phyloP scores from a whole-genome alignment of 176 grass and related monocot species.

The Avena insularis region DNA sequence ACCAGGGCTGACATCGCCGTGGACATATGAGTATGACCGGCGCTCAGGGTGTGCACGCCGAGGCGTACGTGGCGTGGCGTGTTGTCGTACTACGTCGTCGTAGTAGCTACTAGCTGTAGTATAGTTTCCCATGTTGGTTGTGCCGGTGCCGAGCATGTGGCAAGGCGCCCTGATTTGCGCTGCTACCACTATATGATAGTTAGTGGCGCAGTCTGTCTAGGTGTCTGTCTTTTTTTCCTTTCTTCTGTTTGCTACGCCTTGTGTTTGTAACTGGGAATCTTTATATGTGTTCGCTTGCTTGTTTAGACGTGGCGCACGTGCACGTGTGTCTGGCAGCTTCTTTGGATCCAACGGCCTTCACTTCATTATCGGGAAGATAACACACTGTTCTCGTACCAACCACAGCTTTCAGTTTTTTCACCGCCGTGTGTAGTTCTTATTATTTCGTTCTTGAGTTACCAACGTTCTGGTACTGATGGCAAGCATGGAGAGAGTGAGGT shows the following conservation, averaged over 20 bases:
- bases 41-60: background rate
- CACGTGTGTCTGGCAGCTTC: slow-evolving; percentile 34
- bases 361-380: background rate
- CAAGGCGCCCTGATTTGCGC: slow-evolving; percentile 21
- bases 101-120: background rate
- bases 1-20: slow-evolving; percentile 62
- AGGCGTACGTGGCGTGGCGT: background rate
- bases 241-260: background rate
- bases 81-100: no score
- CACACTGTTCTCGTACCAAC: background rate
- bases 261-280: slow-evolving; percentile 36
- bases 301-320: slow-evolving; percentile 35
- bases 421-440: background rate
- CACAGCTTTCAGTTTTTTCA: background rate
- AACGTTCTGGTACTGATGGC: background rate
- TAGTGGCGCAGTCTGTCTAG: slow-evolving; percentile 37
- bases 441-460: background rate
- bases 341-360: slow-evolving; percentile 13
- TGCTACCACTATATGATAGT: background rate
- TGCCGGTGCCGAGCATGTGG: slow-evolving; percentile 38
- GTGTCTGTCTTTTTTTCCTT: slow-evolving; percentile 35
- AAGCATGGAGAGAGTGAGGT: background rate
- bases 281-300: slow-evolving; percentile 10
- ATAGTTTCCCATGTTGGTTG: slow-evolving; percentile 23
- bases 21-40: slow-evolving; percentile 46